Evolutionary conservation across 2,329 filamentous ascomycete species (phyloP).

Genomic region (Epichloe glyceriae): DNA sequence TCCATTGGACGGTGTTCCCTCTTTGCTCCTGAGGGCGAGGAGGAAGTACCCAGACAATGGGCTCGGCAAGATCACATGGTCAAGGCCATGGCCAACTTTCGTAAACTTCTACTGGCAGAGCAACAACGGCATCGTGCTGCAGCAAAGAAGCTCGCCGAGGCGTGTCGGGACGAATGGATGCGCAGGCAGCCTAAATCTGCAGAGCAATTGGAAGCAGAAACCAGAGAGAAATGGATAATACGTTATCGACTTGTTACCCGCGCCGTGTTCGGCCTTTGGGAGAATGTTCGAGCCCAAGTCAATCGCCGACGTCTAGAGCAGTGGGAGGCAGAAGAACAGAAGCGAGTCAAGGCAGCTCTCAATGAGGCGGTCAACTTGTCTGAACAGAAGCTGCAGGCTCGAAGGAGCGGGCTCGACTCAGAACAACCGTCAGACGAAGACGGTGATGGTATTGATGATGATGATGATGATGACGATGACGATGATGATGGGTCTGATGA

Average conservation of each 20-base stretch:
- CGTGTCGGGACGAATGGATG: slow-evolving; percentile 64
- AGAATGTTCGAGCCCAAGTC: slow-evolving; percentile 48
- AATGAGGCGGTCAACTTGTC: slow-evolving; percentile 63
- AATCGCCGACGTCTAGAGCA: slow-evolving; percentile 46
- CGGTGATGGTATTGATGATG: slow-evolving; percentile 24
- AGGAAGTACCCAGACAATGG: slow-evolving; percentile 68
- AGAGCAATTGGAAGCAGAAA: slow-evolving; percentile 74
- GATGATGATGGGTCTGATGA: slow-evolving; percentile 31
- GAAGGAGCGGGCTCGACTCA: slow-evolving; percentile 40
- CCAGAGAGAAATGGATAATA: slow-evolving; percentile 49
- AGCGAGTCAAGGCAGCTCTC: slow-evolving; percentile 52
- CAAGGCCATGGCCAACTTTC: slow-evolving; percentile 67
- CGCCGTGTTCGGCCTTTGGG: slow-evolving; percentile 44
- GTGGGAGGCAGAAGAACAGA: slow-evolving; percentile 54
- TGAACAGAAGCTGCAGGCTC: slow-evolving; percentile 53
- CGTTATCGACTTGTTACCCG: slow-evolving; percentile 62
- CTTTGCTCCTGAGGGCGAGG: slow-evolving; percentile 57
- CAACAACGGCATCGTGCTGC: slow-evolving; percentile 61
- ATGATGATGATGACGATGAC: slow-evolving; percentile 16
- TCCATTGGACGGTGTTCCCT: slow-evolving; percentile 56
- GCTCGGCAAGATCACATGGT: slow-evolving; percentile 78
- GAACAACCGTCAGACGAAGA: slow-evolving; percentile 34
- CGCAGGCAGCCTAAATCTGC: slow-evolving; percentile 59
- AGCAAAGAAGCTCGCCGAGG: slow-evolving; percentile 69
- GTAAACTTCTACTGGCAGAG: slow-evolving; percentile 67